phyloP scores from a whole-genome alignment of 768 basidiomycete genomes.

The Lentinus brumalis region DNA sequence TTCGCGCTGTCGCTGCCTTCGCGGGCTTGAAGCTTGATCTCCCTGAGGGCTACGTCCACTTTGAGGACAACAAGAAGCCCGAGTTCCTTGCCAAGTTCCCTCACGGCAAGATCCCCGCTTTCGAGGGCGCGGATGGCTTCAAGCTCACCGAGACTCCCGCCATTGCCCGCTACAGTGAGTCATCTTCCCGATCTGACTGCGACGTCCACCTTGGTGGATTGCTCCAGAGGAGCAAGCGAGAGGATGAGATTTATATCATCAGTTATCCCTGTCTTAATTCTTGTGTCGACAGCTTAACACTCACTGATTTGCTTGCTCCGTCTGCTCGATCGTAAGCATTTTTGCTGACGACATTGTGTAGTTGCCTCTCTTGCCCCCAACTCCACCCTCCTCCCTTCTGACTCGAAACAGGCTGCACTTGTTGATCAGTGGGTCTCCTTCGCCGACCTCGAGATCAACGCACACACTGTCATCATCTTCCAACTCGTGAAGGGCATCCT shows the following conservation, averaged over 20 bases:
- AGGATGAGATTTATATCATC: conserved; percentile 49
- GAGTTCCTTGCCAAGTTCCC: conserved; percentile 78
- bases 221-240: not conserved
- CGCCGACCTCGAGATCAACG: conserved; percentile 63
- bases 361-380: conserved; percentile 80
- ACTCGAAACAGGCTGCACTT: conserved; percentile 65
- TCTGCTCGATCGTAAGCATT: conserved; percentile 17
- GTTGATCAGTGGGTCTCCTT: conserved; percentile 88
- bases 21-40: conserved; percentile 59
- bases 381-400: conserved; percentile 71
- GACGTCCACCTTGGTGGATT: not conserved
- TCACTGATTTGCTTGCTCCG: conserved; percentile 35
- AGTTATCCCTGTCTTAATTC: conserved; percentile 78
- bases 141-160: conserved; percentile 74
- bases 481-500: conserved; percentile 49
- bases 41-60: conserved; percentile 57
- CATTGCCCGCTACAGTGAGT: conserved; percentile 90
- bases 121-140: conserved; percentile 77
- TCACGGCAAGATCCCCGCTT: conserved; percentile 82
- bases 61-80: conserved; percentile 67
- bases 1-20: conserved; percentile 59
- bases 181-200: conserved; percentile 1
- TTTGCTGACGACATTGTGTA: conserved; percentile 34
- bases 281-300: conserved; percentile 34
- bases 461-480: conserved; percentile 38